Evolutionary conservation across 495 filamentous ascomycete genomes (phyloP), one percentile per base, ranked within the genome.

Genomic region (Penicillium angulare): DNA sequence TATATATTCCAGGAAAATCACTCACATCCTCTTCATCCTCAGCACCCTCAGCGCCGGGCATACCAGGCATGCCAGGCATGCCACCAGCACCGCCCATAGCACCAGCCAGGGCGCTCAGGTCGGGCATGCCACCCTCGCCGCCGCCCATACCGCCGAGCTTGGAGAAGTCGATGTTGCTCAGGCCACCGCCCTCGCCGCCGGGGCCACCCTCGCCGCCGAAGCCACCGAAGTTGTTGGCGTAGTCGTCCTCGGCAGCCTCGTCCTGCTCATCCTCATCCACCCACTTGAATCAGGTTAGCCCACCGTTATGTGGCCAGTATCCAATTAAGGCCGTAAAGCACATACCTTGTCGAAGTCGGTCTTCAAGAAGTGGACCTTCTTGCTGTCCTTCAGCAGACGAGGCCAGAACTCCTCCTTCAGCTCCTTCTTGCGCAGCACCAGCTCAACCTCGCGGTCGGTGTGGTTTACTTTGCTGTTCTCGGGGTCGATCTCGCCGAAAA

Each of bases 241-340:
- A 81, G 65, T 95, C 90, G 26, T 96, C 90, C 31, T 96, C 92
- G 18, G 79, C 73, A 15, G 75, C 85, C 61, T 86, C 90, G 61
- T 97, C 88, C 76, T 98, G 93, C 80, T 98, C 93, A 69, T 98
- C 93, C 83, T 97, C 93, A 68, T 97, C 95, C 58, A 98, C 91
- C 95, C 95, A 98, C 90, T 90, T 53, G 1, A 42, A 23, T 0
- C 23, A 12, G 22, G 56, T 70, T 49, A 72, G 61, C 47, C 18
- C 27, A 17, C 2, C 2, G 13, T 15, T 27, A n/a, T 17, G n/a
- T 39, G 4, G 22, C 43, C 18, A 32, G 13, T 2, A 31, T n/a
- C 2, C 42, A 44, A 34, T 12, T 18, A 21, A 39, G 18, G 13
- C 53, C 38, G 45, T 34, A 33, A 26, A 32, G 29, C n/a, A 17